A percentile compares a stretch with the other conserved stretches of the same genome.
Conservation (phyloP, 2,329 filamentous ascomycete species). For the Xylaria sp. region DNA sequence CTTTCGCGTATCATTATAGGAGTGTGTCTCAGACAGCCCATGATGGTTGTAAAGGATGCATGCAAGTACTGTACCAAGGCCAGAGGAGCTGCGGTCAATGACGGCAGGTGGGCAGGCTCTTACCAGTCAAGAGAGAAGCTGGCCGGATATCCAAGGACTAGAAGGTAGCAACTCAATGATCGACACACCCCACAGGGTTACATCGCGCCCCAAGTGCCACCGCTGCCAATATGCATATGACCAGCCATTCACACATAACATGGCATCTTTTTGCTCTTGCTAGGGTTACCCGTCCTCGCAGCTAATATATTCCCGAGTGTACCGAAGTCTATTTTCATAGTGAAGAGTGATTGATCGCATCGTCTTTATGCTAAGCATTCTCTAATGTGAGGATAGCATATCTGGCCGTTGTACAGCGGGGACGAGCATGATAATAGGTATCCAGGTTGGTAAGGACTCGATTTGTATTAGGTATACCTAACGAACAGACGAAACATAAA, state of each 20-base stretch:
- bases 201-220: conserved; percentile 37
- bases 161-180: conserved; percentile 26
- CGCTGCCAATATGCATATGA: conserved; percentile 37
- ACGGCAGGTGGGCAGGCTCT: conserved; percentile 12
- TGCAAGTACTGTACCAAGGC: background rate
- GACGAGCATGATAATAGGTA: conserved; percentile 4
- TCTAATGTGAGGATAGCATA: background rate
- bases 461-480: conserved; percentile 1
- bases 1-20: conserved; percentile 5
- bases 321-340: conserved; percentile 32
- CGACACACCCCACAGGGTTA: conserved; percentile 35
- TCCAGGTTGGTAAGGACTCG: background rate
- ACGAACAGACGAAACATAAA: conserved; percentile 6
- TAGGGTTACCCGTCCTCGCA: conserved; percentile 26
- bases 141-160: conserved; percentile 27
- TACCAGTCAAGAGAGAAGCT: conserved; percentile 18
- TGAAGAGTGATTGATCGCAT: conserved; percentile 11
- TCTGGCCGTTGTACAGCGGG: background rate
- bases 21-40: conserved; percentile 21
- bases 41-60: conserved; percentile 18
- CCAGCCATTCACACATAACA: conserved; percentile 25
- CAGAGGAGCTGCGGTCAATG: conserved; percentile 2
- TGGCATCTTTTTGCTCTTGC: conserved; percentile 22
- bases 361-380: background rate
- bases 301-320: conserved; percentile 29